Evolutionary conservation across 768 basidiomycete genomes (phyloP).

Genomic region (Amanita rubescens): DNA sequence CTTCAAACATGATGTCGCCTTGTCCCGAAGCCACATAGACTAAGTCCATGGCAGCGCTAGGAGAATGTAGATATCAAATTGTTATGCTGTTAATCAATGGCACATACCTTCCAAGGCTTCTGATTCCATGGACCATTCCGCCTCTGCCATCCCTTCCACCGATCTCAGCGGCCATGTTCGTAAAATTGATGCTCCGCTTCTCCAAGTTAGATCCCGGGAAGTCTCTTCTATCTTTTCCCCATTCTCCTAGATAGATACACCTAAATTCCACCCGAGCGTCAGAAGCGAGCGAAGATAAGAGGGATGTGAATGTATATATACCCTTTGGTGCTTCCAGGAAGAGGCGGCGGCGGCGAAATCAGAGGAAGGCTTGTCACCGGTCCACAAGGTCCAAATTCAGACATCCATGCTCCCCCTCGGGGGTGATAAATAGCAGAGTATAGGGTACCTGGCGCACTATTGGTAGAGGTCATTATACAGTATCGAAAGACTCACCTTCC

Average conservation of each 20-base stretch:
- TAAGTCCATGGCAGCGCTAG: constrained; percentile 19
- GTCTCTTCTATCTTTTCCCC: constrained; percentile 19
- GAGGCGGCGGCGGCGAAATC: constrained; percentile 15
- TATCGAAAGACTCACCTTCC: constrained; percentile 10
- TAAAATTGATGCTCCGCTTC: constrained; percentile 17
- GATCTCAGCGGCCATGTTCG: constrained; percentile 19
- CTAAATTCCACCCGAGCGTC: constrained; percentile 4
- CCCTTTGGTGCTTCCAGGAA: constrained; percentile 20
- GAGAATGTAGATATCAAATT: neutral
- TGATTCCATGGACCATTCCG: constrained; percentile 19
- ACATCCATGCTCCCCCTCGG: constrained; percentile 18
- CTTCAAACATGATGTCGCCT: constrained; percentile 21
- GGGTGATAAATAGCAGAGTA: constrained; percentile 20
- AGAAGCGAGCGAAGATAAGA: neutral
- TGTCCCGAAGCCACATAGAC: constrained; percentile 19
- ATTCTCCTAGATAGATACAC: constrained; percentile 19
- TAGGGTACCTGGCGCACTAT: constrained; percentile 14
- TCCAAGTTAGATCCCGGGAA: constrained; percentile 15
- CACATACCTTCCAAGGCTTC: constrained; percentile 17
- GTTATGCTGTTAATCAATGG: neutral
- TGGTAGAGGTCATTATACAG: no score
- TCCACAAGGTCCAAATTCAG: constrained; percentile 15
- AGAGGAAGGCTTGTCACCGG: constrained; percentile 15
- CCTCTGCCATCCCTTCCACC: constrained; percentile 18
- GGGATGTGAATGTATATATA: neutral